Evolutionary conservation across 2,329 filamentous ascomycete genomes (phyloP).

Genomic region (Ascochyta lentis): DNA sequence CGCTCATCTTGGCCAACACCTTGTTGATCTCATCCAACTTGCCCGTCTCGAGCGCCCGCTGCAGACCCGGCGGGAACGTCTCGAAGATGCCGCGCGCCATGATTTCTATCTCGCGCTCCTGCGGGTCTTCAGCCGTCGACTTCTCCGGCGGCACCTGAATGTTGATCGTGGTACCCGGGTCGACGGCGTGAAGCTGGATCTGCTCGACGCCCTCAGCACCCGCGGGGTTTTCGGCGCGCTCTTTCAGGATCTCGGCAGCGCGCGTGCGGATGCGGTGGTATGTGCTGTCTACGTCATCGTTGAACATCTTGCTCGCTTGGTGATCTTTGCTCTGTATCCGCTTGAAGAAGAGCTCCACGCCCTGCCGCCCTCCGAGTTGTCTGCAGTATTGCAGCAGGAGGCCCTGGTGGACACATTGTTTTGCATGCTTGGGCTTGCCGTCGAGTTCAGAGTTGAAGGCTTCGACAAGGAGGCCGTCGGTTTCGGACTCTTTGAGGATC

Average conservation of each 20-base stretch:
- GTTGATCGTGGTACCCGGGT: constrained; percentile 89
- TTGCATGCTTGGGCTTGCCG: constrained; percentile 75
- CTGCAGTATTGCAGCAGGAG: constrained; percentile 94
- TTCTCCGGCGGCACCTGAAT: constrained; percentile 78
- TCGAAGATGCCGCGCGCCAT: constrained; percentile 78
- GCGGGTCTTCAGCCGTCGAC: constrained; percentile 47
- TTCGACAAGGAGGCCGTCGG: constrained; percentile 87
- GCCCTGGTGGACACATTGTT: constrained; percentile 91
- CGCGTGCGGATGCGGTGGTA: constrained; percentile 82
- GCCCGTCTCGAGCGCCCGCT: constrained; percentile 84
- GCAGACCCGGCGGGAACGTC: constrained; percentile 79
- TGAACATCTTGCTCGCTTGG: constrained; percentile 88
- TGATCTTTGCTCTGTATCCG: constrained; percentile 89
- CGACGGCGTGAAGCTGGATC: constrained; percentile 95
- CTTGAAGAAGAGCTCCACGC: constrained; percentile 93
- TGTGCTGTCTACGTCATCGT: constrained; percentile 89
- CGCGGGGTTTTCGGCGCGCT: constrained; percentile 58
- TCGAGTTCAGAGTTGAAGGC: constrained; percentile 89
- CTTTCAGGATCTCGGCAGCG: constrained; percentile 73
- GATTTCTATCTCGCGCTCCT: constrained; percentile 66
- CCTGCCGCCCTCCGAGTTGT: constrained; percentile 84
- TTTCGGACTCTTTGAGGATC: constrained; percentile 83
- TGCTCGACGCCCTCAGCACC: constrained; percentile 79
- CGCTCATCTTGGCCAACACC: constrained; percentile 85
- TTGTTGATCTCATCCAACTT: constrained; percentile 87